Percentiles rank a stretch among this genome's conserved stretches.
Evolutionary conservation across 176 grass and related monocot species (phyloP).

Genomic region (Chrysopogon serrulatus): DNA sequence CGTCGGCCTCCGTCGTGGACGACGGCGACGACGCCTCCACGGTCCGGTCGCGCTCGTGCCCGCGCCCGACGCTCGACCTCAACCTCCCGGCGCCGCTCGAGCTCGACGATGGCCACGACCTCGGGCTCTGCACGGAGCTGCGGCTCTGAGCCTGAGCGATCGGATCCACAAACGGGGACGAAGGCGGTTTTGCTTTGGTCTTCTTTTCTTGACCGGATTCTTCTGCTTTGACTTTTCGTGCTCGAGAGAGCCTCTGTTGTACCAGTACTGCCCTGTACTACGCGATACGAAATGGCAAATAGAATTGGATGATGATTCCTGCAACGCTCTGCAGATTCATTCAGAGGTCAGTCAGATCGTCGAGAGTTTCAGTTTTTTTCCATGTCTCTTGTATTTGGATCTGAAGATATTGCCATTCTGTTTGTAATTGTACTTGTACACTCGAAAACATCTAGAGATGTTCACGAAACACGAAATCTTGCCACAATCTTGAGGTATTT

Average conservation of each 20-base stretch:
- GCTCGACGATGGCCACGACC: not conserved
- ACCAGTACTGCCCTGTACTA: conserved; percentile 11
- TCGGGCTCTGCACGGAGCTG: conserved; percentile 30
- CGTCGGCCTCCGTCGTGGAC: conserved; percentile 53
- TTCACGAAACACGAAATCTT: not conserved
- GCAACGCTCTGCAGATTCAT: not conserved
- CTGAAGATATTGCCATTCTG: not conserved
- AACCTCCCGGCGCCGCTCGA: conserved; percentile 37
- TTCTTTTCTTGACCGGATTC: not conserved
- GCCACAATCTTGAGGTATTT: not conserved
- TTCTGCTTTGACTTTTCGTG: not conserved
- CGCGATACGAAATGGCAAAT: conserved; percentile 21
- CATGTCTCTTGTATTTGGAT: not conserved
- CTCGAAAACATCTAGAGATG: not conserved
- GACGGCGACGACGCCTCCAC: conserved; percentile 40
- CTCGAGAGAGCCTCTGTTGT: conserved; percentile 6
- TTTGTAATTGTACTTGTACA: not conserved
- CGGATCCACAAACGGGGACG: not conserved
- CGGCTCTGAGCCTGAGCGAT: conserved; percentile 24
- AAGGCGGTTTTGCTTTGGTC: not conserved
- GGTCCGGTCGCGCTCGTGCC: not conserved
- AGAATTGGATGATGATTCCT: not conserved
- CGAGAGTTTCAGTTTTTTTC: not conserved
- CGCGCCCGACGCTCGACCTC: conserved; percentile 26
- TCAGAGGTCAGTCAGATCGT: not conserved